These are phyloP conservation scores for Filobasidium wieringae DNA, from an alignment of 768 basidiomycete species.

Conservation along the genomic window DNA sequence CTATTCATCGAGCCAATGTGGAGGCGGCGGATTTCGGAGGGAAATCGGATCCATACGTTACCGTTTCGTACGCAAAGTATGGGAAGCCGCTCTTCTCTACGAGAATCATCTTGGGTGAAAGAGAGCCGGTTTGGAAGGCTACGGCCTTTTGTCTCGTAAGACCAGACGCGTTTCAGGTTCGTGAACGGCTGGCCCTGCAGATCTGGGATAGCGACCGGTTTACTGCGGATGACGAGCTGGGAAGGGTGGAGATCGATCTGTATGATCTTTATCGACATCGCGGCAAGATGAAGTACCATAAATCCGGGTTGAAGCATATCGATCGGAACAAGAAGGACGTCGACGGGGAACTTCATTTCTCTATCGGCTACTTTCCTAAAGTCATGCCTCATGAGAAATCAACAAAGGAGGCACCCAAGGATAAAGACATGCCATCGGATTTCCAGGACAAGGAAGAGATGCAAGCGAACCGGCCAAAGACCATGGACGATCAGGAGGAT, in stretches of 20 bases:
- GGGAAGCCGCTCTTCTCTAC: conserved; percentile 12
- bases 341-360: conserved; percentile 1
- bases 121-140: conserved; percentile 10
- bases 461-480: neutral
- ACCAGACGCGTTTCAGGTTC: conserved; percentile 7
- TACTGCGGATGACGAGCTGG: conserved; percentile 9
- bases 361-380: conserved; percentile 8
- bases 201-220: conserved; percentile 12
- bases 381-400: neutral
- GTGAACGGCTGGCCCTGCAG: conserved; percentile 5
- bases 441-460: conserved; percentile 3
- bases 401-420: neutral
- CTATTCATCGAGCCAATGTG: conserved; percentile 5
- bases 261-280: conserved; percentile 2
- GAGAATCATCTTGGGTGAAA: conserved; percentile 6
- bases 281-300: conserved; percentile 5
- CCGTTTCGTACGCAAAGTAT: conserved; percentile 6
- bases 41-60: conserved; percentile 8
- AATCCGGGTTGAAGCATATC: neutral
- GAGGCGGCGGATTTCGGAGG: conserved; percentile 4
- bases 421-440: conserved; percentile 2
- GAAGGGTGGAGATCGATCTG: conserved; percentile 11
- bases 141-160: conserved; percentile 1
- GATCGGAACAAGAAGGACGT: neutral
- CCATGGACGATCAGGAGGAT: conserved; percentile 3